These are phyloP conservation scores for Persicaria maculosa DNA, from an alignment of 148 eudicot species.

Conservation along the genomic window DNA sequence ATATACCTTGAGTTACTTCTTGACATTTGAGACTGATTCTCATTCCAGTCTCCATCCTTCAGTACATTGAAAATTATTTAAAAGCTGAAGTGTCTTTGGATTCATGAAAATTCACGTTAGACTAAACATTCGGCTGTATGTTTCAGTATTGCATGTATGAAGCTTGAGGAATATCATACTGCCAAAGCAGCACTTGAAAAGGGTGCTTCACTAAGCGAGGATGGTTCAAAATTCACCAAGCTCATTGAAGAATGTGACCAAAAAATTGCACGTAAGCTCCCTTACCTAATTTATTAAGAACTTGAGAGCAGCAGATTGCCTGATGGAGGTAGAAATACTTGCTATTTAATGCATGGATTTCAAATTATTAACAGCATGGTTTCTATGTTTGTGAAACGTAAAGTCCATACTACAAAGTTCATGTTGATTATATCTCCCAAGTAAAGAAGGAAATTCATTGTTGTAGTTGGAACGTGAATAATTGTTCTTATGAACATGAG, in stretches of 20 bases:
- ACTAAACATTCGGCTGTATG: slow-evolving; percentile 2
- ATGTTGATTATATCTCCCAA: not conserved
- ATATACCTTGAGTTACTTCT: not conserved
- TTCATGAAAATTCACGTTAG: not conserved
- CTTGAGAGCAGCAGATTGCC: not conserved
- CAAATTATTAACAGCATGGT: not conserved
- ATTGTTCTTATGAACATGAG: not conserved
- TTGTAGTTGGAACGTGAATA: not conserved
- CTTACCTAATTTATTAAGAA: not conserved
- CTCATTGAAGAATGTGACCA: slow-evolving; percentile 76
- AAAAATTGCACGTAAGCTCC: slow-evolving; percentile 58
- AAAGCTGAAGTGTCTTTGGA: not conserved
- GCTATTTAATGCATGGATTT: not conserved
- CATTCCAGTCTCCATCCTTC: not conserved
- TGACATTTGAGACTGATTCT: not conserved
- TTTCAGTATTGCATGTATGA: slow-evolving; percentile 61
- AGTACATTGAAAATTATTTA: not conserved
- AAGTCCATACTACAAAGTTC: not conserved
- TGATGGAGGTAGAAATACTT: not conserved
- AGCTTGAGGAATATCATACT: slow-evolving; percentile 89
- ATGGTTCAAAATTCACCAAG: slow-evolving; percentile 56
- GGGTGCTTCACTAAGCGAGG: slow-evolving; percentile 63
- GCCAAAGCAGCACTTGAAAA: slow-evolving; percentile 74
- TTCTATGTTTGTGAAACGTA: not conserved
- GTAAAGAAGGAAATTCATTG: not conserved